phyloP scores from a whole-genome alignment of 192 early-diverging fungal species.

The Dispira simplex region DNA sequence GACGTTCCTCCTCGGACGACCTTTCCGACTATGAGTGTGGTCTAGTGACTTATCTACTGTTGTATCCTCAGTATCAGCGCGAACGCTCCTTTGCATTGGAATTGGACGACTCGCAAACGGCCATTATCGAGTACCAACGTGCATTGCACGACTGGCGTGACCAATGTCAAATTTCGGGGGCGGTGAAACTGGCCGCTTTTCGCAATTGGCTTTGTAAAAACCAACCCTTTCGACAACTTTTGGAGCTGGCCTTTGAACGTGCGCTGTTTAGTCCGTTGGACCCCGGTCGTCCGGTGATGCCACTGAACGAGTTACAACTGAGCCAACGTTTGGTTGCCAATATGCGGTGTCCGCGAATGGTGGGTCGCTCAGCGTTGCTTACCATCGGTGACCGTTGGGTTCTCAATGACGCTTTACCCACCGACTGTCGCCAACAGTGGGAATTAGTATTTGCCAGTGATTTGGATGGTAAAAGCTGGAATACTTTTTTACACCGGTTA shows the following conservation, averaged over 20 bases:
- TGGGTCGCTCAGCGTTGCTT: constrained; percentile 10
- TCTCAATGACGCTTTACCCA: constrained; percentile 2
- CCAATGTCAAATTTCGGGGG: constrained; percentile 11
- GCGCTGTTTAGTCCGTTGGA: constrained; percentile 13
- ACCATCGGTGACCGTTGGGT: constrained; percentile 10
- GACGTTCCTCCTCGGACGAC: neutral
- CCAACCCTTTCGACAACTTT: constrained; percentile 14
- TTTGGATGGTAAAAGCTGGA: constrained; percentile 29
- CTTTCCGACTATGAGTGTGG: neutral
- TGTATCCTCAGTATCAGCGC: neutral
- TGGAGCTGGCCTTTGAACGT: constrained; percentile 15
- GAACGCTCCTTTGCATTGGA: neutral
- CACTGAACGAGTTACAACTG: neutral
- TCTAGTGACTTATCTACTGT: neutral
- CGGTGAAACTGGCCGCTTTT: constrained; percentile 12
- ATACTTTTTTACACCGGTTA: constrained; percentile 27
- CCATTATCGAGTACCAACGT: neutral
- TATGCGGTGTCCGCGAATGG: neutral
- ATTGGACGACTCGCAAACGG: neutral
- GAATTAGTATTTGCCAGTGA: constrained; percentile 9
- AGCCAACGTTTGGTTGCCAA: constrained; percentile 8
- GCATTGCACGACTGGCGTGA: constrained; percentile 11
- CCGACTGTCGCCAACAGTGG: constrained; percentile 9
- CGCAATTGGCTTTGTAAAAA: constrained; percentile 17
- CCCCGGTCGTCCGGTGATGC: neutral